Base-by-base conservation (phyloP, 2,329 filamentous ascomycete species). In the Tolypocladium guangdongense region DNA sequence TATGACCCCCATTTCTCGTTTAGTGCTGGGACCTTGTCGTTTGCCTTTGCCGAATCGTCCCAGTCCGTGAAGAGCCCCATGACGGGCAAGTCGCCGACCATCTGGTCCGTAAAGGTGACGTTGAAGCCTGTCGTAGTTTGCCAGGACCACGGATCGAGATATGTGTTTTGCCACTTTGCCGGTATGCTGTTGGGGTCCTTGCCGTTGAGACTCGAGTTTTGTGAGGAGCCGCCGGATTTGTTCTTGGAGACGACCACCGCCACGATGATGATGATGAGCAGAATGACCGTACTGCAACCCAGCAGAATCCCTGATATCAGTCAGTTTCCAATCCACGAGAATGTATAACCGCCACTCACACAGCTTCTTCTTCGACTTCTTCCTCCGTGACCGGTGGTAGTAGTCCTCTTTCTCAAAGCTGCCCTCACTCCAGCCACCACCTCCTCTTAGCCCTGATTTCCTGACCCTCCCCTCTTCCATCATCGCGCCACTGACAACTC, bases 81-180 rank as follows among this genome's bases (percentile, higher is more conserved):
- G 55, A 97, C 69, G 0, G 90, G 86, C n/a, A 99, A 77, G 3
- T 86, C 88, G 22, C 93, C 93, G 0, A 97, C 86, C 16, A 83
- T 90, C 50, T 83, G 80, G 56, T 86, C 82, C 0, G 93, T 99
- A 66, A 95, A 99, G 0, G 93, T 97, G 56, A 92, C 80, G 66
- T 99, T 99, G 74, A 97, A 96, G 63, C 91, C 90, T 0, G 77
- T 80, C 0, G 91, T 96, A 61, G 95, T 87, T 59, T 87, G 86
- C 93, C 93, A 99, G 2, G 86, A 84, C 68, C 90, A 95, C 0
- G 93, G 93, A 64, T 99, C 91, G 22, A 96, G 76, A 57, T 87
- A 85, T 2, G 87, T 88, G 16, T 84, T 89, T 67, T 81, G 83
- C 62, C 82, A 90, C 56, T 76, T 77, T 54, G 73, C 71, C 55